Evolutionary conservation across 169 alveolate species (phyloP).

Genomic region (Plasmodium chabaudi): DNA sequence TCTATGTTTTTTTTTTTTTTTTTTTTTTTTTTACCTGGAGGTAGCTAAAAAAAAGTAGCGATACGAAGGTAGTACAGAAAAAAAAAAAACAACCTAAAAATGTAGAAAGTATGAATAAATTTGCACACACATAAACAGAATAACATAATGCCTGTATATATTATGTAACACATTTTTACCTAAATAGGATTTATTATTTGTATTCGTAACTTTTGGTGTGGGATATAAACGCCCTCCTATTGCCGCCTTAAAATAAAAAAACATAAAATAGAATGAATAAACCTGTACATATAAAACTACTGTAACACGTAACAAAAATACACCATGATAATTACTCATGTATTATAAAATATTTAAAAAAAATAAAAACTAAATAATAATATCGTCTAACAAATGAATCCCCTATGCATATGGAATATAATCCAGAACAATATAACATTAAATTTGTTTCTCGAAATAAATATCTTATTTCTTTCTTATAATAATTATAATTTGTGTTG

Average conservation of each 20-base stretch:
- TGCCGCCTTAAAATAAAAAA: constrained; percentile 34
- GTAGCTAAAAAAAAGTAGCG: constrained; percentile 20
- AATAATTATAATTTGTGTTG: constrained; percentile 15
- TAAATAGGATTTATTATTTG: constrained; percentile 47
- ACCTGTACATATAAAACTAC: background rate
- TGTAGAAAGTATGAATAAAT: background rate
- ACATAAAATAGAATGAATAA: background rate
- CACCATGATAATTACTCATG: background rate
- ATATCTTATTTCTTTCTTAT: constrained; percentile 11
- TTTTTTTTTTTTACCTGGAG: constrained; percentile 25
- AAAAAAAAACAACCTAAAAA: constrained; percentile 47
- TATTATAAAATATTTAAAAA: no score
- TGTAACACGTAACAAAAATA: background rate
- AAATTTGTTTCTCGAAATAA: constrained; percentile 33
- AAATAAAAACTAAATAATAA: no score
- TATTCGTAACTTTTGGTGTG: constrained; percentile 29
- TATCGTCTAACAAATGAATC: constrained; percentile 46
- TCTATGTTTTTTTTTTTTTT: background rate
- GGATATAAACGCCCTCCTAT: constrained; percentile 54
- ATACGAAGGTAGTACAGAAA: constrained; percentile 42
- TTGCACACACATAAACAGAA: background rate
- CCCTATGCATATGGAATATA: constrained; percentile 45
- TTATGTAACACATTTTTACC: constrained; percentile 12
- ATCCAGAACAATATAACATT: constrained; percentile 22
- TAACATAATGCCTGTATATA: background rate